Evolutionary conservation across 495 filamentous ascomycete genomes (phyloP).

Genomic region (Astrothelium subdiscretum): DNA sequence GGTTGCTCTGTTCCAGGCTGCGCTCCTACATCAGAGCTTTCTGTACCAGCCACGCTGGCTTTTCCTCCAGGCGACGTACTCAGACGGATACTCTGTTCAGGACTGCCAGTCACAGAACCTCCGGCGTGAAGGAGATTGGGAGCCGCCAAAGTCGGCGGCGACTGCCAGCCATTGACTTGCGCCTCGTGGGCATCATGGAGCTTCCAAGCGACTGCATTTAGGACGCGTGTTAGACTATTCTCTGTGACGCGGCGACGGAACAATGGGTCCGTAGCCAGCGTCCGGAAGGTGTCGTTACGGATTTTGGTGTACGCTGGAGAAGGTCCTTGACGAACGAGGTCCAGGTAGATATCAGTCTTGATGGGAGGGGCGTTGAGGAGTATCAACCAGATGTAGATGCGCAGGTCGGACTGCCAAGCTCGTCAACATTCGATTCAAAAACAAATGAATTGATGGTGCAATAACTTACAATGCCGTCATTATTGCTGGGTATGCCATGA

Average conservation of each 20-base stretch:
- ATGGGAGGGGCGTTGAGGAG: constrained; percentile 77
- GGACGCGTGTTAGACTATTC: constrained; percentile 81
- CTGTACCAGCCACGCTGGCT: constrained; percentile 22
- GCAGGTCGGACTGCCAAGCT: constrained; percentile 60
- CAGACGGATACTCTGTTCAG: neutral
- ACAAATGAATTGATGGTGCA: neutral
- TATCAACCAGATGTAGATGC: constrained; percentile 93
- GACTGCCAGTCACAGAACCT: constrained; percentile 14
- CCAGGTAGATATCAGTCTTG: constrained; percentile 74
- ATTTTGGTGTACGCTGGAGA: constrained; percentile 95
- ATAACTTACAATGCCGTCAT: constrained; percentile 76
- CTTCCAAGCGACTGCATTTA: constrained; percentile 95
- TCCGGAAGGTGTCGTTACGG: constrained; percentile 94
- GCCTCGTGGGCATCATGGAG: constrained; percentile 63
- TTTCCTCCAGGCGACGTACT: neutral
- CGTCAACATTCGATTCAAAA: constrained; percentile 7
- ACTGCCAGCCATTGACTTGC: constrained; percentile 32
- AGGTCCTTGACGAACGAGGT: constrained; percentile 80
- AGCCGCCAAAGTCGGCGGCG: constrained; percentile 26
- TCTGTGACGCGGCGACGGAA: constrained; percentile 93
- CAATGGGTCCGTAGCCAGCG: constrained; percentile 84
- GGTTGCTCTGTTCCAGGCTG: neutral
- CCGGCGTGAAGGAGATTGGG: constrained; percentile 24
- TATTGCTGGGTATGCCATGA: constrained; percentile 67
- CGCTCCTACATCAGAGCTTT: constrained; percentile 40